Evolutionary conservation across 73 alveolate species (phyloP).

Genomic region (Paramecium sexaurelia): DNA sequence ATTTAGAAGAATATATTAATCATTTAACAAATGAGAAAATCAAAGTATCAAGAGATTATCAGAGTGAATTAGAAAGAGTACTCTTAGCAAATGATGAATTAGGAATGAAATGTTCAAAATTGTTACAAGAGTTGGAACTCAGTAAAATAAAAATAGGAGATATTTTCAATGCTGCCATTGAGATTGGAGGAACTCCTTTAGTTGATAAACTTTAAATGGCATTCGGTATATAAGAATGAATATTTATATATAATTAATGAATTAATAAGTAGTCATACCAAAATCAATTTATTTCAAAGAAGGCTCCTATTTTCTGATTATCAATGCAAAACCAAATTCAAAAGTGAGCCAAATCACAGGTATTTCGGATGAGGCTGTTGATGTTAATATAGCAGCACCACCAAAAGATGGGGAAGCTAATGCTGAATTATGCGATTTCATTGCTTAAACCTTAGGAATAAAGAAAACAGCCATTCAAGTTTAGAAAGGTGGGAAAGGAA

Average conservation of each 20-base stretch:
- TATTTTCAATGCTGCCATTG: neutral
- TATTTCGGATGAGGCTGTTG: conserved; percentile 45
- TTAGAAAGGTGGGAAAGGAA: conserved; percentile 62
- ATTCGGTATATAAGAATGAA: conserved; percentile 6
- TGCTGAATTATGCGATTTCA: conserved; percentile 63
- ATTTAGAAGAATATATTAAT: neutral
- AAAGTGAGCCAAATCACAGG: conserved; percentile 10
- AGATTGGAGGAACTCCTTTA: neutral
- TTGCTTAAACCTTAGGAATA: conserved; percentile 59
- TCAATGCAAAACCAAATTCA: neutral
- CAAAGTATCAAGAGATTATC: neutral
- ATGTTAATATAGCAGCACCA: conserved; percentile 73
- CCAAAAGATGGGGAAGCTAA: conserved; percentile 78
- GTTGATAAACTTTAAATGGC: neutral
- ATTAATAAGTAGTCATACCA: neutral
- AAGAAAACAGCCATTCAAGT: conserved; percentile 65
- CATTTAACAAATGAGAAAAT: neutral
- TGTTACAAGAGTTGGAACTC: neutral
- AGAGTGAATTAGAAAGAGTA: neutral
- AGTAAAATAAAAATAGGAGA: neutral
- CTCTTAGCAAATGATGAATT: neutral
- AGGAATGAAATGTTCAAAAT: neutral
- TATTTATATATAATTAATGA: neutral
- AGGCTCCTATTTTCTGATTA: neutral
- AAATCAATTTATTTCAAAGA: neutral